These are phyloP conservation scores for Calcarisporium arbuscula DNA, from an alignment of 2,329 filamentous ascomycete genomes.

Conservation along the genomic window DNA sequence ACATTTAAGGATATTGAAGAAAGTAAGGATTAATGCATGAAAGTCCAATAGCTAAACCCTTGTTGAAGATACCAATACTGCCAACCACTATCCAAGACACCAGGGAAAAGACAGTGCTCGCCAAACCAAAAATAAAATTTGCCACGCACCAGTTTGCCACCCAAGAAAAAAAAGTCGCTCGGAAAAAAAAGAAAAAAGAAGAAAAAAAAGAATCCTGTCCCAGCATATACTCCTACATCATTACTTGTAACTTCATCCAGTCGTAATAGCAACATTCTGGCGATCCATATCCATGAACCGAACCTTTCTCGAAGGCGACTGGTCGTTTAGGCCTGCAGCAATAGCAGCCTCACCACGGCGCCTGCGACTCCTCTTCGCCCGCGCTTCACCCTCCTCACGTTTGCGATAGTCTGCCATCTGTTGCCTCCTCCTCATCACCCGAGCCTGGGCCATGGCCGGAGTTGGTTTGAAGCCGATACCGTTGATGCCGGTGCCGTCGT, in stretches of 20 bases:
- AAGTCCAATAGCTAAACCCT: too few species aligned
- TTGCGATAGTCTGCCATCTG: slow-evolving; percentile 58
- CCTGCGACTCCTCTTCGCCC: slow-evolving; percentile 47
- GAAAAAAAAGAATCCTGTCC: neutral
- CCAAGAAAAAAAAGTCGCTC: too few species aligned
- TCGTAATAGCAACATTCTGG: slow-evolving; percentile 22
- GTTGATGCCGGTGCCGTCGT: slow-evolving; percentile 62
- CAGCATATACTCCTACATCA: neutral
- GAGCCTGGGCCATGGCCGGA: slow-evolving; percentile 51
- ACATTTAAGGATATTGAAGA: too few species aligned
- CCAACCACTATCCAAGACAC: too few species aligned
- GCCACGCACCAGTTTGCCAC: too few species aligned
- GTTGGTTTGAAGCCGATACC: slow-evolving; percentile 62
- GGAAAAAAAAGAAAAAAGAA: too few species aligned
- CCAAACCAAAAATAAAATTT: too few species aligned
- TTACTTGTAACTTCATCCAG: slow-evolving; percentile 15
- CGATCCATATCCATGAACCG: slow-evolving; percentile 34
- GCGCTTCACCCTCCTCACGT: slow-evolving; percentile 54
- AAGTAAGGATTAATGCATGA: too few species aligned
- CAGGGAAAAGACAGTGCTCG: too few species aligned
- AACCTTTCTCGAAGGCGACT: slow-evolving; percentile 27
- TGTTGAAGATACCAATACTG: too few species aligned
- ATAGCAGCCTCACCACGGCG: slow-evolving; percentile 30
- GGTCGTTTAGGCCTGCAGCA: slow-evolving; percentile 18
- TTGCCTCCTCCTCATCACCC: slow-evolving; percentile 49